Evolutionary conservation across 23 red algal species (phyloP).

Genomic region (Pyropia haitanensis): DNA sequence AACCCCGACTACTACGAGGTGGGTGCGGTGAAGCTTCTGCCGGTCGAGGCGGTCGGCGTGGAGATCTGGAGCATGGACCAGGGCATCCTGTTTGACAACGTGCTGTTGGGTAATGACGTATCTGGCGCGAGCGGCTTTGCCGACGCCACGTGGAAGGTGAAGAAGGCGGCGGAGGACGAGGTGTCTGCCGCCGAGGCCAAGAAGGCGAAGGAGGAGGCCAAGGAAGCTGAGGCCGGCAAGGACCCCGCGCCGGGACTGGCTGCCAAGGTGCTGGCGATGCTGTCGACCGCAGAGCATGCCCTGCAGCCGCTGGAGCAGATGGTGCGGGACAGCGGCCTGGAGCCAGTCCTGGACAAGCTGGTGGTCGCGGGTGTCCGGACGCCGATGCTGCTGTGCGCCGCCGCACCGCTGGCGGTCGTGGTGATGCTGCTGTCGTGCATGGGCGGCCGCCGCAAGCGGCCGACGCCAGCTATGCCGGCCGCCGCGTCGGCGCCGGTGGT

Average conservation of each 20-base stretch:
- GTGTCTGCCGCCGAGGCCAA: constrained; percentile 34
- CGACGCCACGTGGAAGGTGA: constrained; percentile 35
- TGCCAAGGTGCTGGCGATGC: constrained; percentile 9
- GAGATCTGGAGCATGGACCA: constrained; percentile 99
- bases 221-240: constrained; percentile 12
- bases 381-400: constrained; percentile 43
- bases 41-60: constrained; percentile 52
- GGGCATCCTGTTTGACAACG: constrained; percentile 90
- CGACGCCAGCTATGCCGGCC: no score
- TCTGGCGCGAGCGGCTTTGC: constrained; percentile 57
- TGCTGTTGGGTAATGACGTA: constrained; percentile 54
- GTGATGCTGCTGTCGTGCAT: constrained; percentile 32
- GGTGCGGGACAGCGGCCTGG: constrained; percentile 23
- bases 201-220: constrained; percentile 17
- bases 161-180: constrained; percentile 56
- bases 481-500: no score
- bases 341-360: constrained; percentile 57
- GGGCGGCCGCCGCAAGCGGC: constrained; percentile 8
- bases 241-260: constrained; percentile 1
- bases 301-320: constrained; percentile 34
- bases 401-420: constrained; percentile 32
- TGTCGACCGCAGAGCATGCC: constrained; percentile 18
- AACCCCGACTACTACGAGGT: constrained; percentile 93
- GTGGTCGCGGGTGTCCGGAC: constrained; percentile 53
- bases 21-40: constrained; percentile 32